These are phyloP conservation scores for Sporothrix dimorphospora DNA, from an alignment of 2,329 filamentous ascomycete species.

Conservation along the genomic window DNA sequence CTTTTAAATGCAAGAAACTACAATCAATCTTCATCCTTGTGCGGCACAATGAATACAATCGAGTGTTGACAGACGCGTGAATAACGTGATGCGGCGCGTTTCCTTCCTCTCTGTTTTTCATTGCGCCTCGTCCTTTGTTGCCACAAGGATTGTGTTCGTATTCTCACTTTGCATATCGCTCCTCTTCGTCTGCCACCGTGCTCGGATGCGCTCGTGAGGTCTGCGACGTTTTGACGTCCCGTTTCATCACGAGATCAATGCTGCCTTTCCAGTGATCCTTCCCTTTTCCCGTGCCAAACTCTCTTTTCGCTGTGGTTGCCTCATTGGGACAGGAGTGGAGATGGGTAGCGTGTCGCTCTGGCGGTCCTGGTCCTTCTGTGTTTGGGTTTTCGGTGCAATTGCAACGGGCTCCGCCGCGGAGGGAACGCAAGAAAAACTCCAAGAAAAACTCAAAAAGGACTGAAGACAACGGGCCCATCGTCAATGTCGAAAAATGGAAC, in stretches of 20 bases:
- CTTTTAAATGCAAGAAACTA: background rate
- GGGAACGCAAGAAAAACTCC: background rate
- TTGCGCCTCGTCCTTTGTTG: background rate
- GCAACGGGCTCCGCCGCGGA: background rate
- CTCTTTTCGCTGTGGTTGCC: constrained; percentile 1
- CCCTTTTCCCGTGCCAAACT: background rate
- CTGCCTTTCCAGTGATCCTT: background rate
- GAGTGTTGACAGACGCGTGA: background rate
- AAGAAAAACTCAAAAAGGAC: background rate
- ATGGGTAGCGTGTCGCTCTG: no score
- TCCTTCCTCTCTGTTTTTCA: background rate
- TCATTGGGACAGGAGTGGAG: background rate
- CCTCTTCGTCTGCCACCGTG: background rate
- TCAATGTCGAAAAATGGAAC: background rate
- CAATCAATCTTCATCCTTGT: no score
- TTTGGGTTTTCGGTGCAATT: background rate
- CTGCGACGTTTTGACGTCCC: background rate
- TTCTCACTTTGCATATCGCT: background rate
- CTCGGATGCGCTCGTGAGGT: background rate
- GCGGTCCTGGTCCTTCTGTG: no score
- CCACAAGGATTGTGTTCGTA: background rate
- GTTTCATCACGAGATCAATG: constrained; percentile 10
- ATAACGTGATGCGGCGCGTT: background rate
- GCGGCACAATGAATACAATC: no score
- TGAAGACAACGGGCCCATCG: background rate